A percentile compares a stretch with the other conserved stretches of the same genome.
These are phyloP conservation scores for Truncatella angustata DNA, from an alignment of 2,329 filamentous ascomycete species.

Conservation along the genomic window DNA sequence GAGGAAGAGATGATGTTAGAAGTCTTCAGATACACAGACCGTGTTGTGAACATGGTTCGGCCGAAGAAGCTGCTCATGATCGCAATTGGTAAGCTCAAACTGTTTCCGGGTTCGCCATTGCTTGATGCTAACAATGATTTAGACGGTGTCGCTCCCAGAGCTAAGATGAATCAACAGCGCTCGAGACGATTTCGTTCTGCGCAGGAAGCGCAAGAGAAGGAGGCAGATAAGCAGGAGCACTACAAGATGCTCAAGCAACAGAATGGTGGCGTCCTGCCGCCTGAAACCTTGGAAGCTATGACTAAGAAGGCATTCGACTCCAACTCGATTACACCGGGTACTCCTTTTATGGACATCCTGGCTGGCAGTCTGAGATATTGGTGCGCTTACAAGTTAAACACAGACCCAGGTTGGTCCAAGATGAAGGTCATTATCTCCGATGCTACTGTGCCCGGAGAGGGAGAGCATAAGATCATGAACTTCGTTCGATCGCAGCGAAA, in stretches of 20 bases:
- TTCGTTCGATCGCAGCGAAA: slow-evolving; percentile 92
- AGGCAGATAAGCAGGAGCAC: slow-evolving; percentile 85
- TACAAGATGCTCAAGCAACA: slow-evolving; percentile 80
- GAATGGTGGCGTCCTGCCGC: slow-evolving; percentile 62
- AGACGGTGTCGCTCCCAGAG: slow-evolving; percentile 96
- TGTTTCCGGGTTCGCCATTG: slow-evolving; percentile 16
- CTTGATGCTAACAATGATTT: slow-evolving; percentile 12
- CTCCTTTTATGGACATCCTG: slow-evolving; percentile 97
- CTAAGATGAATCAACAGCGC: slow-evolving; percentile 99
- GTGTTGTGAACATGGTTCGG: slow-evolving; percentile 97
- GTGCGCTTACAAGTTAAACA: slow-evolving; percentile 97
- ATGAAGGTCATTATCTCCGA: slow-evolving; percentile 98
- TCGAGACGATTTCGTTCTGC: slow-evolving; percentile 93
- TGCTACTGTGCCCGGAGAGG: slow-evolving; percentile 94
- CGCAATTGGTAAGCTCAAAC: slow-evolving; percentile 70
- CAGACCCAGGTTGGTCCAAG: slow-evolving; percentile 91
- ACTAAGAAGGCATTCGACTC: slow-evolving; percentile 91
- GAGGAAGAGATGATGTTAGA: slow-evolving; percentile 99
- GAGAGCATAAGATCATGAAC: slow-evolving; percentile 99
- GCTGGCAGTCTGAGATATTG: slow-evolving; percentile 89
- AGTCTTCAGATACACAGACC: slow-evolving; percentile 97
- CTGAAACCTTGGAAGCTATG: slow-evolving; percentile 58
- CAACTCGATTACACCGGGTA: slow-evolving; percentile 87
- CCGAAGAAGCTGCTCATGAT: slow-evolving; percentile 96
- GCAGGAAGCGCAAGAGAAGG: slow-evolving; percentile 91